Percentiles rank a stretch among this genome's conserved stretches.
phyloP scores from a whole-genome alignment of 2,329 filamentous ascomycete species.

The Penicillium glabrum region DNA sequence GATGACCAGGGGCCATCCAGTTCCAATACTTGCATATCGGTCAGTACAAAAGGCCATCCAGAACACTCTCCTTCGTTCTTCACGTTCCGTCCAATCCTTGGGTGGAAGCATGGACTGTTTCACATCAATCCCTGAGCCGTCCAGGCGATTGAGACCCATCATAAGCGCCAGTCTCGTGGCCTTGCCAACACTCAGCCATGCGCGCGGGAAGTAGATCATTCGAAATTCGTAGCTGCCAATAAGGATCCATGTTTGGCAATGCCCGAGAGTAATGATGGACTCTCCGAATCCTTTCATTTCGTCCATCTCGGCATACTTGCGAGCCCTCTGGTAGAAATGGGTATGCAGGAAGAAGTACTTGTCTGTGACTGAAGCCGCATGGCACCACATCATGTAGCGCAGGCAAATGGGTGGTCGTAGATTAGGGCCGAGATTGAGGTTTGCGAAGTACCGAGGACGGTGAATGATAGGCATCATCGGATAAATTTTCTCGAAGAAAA shows the following conservation, averaged over 20 bases:
- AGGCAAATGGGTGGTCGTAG: conserved; percentile 84
- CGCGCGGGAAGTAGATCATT: conserved; percentile 94
- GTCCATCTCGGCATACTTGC: conserved; percentile 87
- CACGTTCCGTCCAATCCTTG: conserved; percentile 89
- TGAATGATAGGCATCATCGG: conserved; percentile 86
- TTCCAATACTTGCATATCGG: conserved; percentile 91
- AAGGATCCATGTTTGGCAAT: conserved; percentile 81
- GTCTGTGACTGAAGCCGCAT: conserved; percentile 81
- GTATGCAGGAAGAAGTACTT: conserved; percentile 78
- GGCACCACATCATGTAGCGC: conserved; percentile 94
- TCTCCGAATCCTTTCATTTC: conserved; percentile 93
- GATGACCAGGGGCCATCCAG: conserved; percentile 93
- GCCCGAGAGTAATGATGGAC: conserved; percentile 77
- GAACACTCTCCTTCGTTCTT: conserved; percentile 88
- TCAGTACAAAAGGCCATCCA: conserved; percentile 94
- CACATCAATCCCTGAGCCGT: conserved; percentile 79
- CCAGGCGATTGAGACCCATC: conserved; percentile 87
- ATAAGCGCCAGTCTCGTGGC: conserved; percentile 81
- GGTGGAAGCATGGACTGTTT: conserved; percentile 87
- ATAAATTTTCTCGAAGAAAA: conserved; percentile 90
- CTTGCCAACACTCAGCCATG: conserved; percentile 88
- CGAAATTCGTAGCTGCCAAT: conserved; percentile 89
- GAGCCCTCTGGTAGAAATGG: conserved; percentile 83
- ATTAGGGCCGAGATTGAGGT: conserved; percentile 83
- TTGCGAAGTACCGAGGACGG: conserved; percentile 79